Percentiles rank a stretch among this genome's conserved stretches.
Evolutionary conservation across 306 rosid genomes (phyloP).

Genomic region (Alnus glutinosa): DNA sequence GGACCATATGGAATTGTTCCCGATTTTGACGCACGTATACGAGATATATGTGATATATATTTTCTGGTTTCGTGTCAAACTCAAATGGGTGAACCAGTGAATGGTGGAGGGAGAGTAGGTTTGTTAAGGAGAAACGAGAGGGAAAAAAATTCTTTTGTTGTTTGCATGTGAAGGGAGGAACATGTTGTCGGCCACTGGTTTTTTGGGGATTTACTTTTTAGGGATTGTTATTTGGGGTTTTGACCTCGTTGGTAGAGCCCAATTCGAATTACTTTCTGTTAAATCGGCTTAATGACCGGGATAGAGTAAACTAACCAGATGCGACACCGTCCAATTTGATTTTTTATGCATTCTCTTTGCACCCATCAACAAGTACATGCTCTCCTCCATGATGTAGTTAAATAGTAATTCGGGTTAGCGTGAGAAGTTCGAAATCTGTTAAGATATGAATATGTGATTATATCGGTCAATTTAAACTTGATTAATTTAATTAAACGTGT

Average conservation of each 20-base stretch:
- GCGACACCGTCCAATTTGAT: conserved; percentile 24
- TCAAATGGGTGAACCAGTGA: neutral
- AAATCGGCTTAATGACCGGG: conserved; percentile 17
- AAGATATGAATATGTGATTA: neutral
- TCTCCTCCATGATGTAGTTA: too few species aligned
- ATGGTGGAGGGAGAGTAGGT: neutral
- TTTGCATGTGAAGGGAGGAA: conserved; percentile 42
- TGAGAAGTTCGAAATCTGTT: too few species aligned
- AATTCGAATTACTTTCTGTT: conserved; percentile 28
- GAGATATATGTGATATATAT: too few species aligned
- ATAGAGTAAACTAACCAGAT: conserved; percentile 44
- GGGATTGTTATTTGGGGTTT: conserved; percentile 30
- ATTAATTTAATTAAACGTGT: too few species aligned
- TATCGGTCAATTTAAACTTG: neutral
- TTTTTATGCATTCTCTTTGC: too few species aligned
- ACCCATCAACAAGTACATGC: too few species aligned
- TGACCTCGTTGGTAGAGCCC: conserved; percentile 53
- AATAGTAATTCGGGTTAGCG: too few species aligned
- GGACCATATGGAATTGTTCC: neutral
- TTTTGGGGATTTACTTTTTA: conserved; percentile 26
- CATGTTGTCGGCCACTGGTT: conserved; percentile 66
- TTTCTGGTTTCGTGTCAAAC: neutral
- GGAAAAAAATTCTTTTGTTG: conserved; percentile 26
- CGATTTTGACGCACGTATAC: too few species aligned
- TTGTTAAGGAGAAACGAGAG: neutral